Percentiles rank a stretch among this genome's conserved stretches.
phyloP scores from a whole-genome alignment of 805 yeast genomes.

The Wickerhamiella nectarea region DNA sequence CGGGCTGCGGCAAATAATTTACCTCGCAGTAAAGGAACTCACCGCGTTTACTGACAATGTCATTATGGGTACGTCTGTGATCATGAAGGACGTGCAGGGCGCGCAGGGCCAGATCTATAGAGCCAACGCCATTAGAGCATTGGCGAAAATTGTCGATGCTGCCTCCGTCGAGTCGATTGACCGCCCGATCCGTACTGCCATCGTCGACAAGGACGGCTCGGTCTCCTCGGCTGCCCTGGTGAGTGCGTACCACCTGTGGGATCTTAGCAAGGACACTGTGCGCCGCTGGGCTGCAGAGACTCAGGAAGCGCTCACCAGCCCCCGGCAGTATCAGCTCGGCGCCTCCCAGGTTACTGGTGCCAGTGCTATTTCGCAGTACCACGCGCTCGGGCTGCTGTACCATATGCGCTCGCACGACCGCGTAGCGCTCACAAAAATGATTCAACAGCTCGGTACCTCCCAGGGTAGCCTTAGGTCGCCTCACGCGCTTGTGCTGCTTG shows the following conservation, averaged over 20 bases:
- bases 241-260: constrained; percentile 78
- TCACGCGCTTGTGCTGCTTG: constrained; percentile 71
- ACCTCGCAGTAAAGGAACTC: constrained; percentile 85
- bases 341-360: constrained; percentile 24
- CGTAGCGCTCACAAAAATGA: constrained; percentile 84
- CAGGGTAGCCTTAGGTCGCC: constrained; percentile 57
- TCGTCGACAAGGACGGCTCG: constrained; percentile 79
- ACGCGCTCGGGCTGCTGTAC: constrained; percentile 83
- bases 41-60: constrained; percentile 76
- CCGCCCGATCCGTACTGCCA: constrained; percentile 79
- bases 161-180: constrained; percentile 83
- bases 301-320: constrained; percentile 69
- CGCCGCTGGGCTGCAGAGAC: constrained; percentile 90
- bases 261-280: constrained; percentile 81
- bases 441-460: constrained; percentile 53
- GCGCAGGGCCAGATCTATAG: constrained; percentile 66
- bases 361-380: constrained; percentile 83
- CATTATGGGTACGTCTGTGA: constrained; percentile 93
- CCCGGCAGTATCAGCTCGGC: constrained; percentile 27
- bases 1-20: constrained; percentile 79
- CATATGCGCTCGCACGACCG: constrained; percentile 80
- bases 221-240: constrained; percentile 90
- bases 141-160: constrained; percentile 76
- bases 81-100: constrained; percentile 94
- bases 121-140: constrained; percentile 88